phyloP scores from a whole-genome alignment of 345 rosid genomes.

The Citrus australasica region DNA sequence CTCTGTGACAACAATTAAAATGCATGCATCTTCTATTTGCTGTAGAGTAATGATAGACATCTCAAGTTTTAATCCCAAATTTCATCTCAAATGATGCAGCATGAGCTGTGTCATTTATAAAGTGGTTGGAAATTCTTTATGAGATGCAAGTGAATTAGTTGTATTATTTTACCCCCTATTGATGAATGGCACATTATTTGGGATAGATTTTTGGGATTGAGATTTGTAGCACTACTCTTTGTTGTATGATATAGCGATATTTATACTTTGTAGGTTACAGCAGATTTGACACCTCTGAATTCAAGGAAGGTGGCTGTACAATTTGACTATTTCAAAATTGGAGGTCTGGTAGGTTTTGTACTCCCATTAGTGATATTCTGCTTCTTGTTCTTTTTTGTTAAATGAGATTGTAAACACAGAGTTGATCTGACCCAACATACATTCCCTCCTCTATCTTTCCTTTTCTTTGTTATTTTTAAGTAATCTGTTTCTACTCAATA shows the following conservation, averaged over 20 bases:
- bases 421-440: background rate
- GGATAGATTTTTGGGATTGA: no score
- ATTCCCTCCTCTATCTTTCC: background rate
- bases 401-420: no score
- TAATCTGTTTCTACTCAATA: background rate
- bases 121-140: no score
- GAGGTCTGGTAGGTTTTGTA: slow-evolving; percentile 56
- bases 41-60: no score
- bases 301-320: slow-evolving; percentile 77
- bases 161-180: no score
- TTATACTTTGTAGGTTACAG: slow-evolving; percentile 56
- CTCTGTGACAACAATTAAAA: background rate
- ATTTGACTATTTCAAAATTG: slow-evolving; percentile 72
- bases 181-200: no score
- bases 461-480: background rate
- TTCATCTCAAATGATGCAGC: no score
- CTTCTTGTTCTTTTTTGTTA: background rate
- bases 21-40: background rate
- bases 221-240: no score
- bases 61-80: no score
- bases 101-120: no score
- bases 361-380: background rate
- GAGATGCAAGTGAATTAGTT: no score
- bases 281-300: slow-evolving; percentile 75
- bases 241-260: no score